A percentile compares a stretch with the other conserved stretches of the same genome.
Conservation (phyloP, 306 rosid genomes). For the Ochetophila trinervis region DNA sequence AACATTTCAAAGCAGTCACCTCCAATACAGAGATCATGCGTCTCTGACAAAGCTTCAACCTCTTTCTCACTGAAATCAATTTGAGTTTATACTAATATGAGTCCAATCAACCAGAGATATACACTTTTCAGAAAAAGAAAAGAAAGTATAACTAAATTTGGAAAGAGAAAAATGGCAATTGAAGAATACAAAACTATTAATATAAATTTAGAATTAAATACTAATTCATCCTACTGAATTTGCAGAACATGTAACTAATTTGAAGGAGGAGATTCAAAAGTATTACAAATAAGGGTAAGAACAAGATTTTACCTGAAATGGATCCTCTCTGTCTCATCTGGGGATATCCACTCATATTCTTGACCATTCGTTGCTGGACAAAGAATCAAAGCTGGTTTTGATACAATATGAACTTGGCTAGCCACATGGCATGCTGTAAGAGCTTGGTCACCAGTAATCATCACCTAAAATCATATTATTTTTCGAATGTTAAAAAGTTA, state of each 20-base stretch:
- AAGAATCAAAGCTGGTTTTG: conserved; percentile 84
- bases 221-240: neutral
- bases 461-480: conserved; percentile 48
- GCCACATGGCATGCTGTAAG: conserved; percentile 99
- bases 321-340: conserved; percentile 70
- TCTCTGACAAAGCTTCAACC: conserved; percentile 76
- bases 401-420: conserved; percentile 89
- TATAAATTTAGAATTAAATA: neutral
- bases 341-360: conserved; percentile 85
- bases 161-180: neutral
- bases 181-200: neutral
- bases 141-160: conserved; percentile 1
- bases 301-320: conserved; percentile 58
- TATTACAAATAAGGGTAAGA: neutral
- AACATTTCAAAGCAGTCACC: conserved; percentile 95
- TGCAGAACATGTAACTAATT: conserved; percentile 8
- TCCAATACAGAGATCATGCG: conserved; percentile 90
- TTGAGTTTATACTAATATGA: neutral
- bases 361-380: conserved; percentile 45
- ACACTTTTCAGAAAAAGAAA: neutral
- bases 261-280: neutral
- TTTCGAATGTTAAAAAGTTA: neutral
- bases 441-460: conserved; percentile 99
- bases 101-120: conserved; percentile 13
- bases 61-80: conserved; percentile 65